Conservation (phyloP, 2,329 filamentous ascomycete genomes). For the Sphaerulina musiva region DNA sequence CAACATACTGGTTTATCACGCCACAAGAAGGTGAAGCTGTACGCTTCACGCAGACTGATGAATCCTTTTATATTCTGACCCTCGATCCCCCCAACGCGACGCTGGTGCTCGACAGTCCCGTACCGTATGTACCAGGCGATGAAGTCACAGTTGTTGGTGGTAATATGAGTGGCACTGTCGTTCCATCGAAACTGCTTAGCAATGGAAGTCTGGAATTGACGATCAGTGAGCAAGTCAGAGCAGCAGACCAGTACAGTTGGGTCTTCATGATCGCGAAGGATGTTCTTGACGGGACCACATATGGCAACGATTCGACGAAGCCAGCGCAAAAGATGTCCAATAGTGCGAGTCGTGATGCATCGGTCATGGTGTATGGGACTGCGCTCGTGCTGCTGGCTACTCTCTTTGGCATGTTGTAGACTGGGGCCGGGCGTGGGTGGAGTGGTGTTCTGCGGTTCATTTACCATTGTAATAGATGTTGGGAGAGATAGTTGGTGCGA, state of each 20-base stretch:
- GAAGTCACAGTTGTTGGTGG: constrained; percentile 42
- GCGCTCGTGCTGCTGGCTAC: not conserved
- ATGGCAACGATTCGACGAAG: not conserved
- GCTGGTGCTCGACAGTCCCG: constrained; percentile 39
- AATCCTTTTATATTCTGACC: constrained; percentile 50
- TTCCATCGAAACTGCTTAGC: constrained; percentile 24
- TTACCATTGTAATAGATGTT: not conserved
- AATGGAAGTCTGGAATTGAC: constrained; percentile 33
- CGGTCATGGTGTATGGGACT: not conserved
- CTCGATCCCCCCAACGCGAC: constrained; percentile 40
- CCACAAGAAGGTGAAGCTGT: constrained; percentile 42
- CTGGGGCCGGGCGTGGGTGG: not conserved
- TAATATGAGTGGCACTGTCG: constrained; percentile 26
- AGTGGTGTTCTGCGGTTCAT: not conserved
- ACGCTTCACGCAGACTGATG: constrained; percentile 47
- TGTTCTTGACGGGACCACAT: not conserved
- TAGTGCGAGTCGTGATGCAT: not conserved
- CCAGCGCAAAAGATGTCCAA: constrained; percentile 6
- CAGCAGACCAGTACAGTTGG: constrained; percentile 39
- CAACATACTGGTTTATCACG: constrained; percentile 49
- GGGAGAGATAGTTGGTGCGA: not conserved
- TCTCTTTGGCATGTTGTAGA: constrained; percentile 5
- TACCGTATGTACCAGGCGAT: constrained; percentile 47
- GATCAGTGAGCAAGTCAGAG: constrained; percentile 31
- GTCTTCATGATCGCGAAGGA: constrained; percentile 38